phyloP scores from a whole-genome alignment of 208 protist genomes.

The Acanthamoeba healyi region DNA sequence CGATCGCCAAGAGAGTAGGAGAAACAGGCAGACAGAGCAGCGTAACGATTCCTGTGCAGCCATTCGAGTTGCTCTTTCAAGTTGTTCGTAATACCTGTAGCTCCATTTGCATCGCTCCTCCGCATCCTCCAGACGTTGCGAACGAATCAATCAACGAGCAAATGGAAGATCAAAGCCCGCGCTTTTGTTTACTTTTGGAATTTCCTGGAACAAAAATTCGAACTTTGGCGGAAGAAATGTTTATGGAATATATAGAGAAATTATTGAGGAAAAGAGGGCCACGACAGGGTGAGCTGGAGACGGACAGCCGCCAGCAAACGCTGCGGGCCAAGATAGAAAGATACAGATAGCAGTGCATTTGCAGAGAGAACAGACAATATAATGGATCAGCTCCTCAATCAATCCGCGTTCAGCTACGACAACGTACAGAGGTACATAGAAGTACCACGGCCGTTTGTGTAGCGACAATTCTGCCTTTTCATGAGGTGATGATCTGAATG shows the following conservation, averaged over 20 bases:
- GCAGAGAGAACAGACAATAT: neutral
- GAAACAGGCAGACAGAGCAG: conserved; percentile 20
- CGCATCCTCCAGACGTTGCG: neutral
- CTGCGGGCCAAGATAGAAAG: neutral
- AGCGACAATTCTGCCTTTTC: neutral
- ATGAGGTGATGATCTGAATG: neutral
- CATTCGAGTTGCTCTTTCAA: conserved; percentile 10
- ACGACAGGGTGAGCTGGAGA: conserved; percentile 13
- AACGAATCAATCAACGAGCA: neutral
- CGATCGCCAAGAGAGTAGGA: neutral
- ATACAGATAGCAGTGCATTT: neutral
- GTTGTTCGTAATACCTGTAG: neutral
- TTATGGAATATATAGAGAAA: neutral
- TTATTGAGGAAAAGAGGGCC: neutral
- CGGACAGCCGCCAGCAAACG: neutral
- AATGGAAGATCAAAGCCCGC: no score
- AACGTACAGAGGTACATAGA: conserved; percentile 61
- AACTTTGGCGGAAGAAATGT: neutral
- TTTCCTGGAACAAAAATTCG: no score
- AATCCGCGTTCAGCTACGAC: conserved; percentile 27
- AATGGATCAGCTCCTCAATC: conserved; percentile 18
- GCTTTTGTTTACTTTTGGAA: no score
- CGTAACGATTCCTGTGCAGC: neutral
- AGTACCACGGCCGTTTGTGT: neutral
- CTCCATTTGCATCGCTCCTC: neutral